These are phyloP conservation scores for Garcia nutans DNA, from an alignment of 345 rosid genomes.

Conservation along the genomic window DNA sequence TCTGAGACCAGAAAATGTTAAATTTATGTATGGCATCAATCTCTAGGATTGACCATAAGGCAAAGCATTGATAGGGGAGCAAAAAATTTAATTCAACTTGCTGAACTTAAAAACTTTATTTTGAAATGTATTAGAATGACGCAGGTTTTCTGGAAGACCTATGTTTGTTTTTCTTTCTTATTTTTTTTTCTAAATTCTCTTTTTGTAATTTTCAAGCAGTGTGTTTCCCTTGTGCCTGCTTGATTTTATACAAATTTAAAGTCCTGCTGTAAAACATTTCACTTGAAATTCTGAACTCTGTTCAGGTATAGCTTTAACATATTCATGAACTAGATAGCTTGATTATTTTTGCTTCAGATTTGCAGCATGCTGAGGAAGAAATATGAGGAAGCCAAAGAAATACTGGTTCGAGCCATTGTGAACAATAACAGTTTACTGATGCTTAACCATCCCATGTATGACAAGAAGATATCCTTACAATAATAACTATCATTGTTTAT, in stretches of 20 bases:
- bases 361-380: slow-evolving; percentile 78
- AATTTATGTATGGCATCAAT: not conserved
- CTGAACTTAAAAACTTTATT: too few relatives aligned
- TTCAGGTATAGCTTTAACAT: not conserved
- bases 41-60: not conserved
- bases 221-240: too few relatives aligned
- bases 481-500: not conserved
- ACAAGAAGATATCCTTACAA: slow-evolving; percentile 82
- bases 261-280: too few relatives aligned
- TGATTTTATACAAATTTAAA: too few relatives aligned
- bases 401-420: slow-evolving; percentile 76
- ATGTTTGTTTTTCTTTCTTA: not conserved
- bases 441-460: slow-evolving; percentile 79
- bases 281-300: not conserved
- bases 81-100: not conserved
- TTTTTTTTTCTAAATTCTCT: too few relatives aligned
- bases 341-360: slow-evolving; percentile 44
- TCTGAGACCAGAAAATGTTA: not conserved
- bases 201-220: too few relatives aligned
- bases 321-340: not conserved
- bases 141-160: not conserved
- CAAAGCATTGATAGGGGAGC: not conserved
- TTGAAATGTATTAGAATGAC: not conserved
- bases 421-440: slow-evolving; percentile 72
- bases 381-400: slow-evolving; percentile 80